A percentile compares a stretch with the other conserved stretches of the same genome.
Conservation (phyloP, 805 yeast genomes). For the Suhomyces xylopsoci region DNA sequence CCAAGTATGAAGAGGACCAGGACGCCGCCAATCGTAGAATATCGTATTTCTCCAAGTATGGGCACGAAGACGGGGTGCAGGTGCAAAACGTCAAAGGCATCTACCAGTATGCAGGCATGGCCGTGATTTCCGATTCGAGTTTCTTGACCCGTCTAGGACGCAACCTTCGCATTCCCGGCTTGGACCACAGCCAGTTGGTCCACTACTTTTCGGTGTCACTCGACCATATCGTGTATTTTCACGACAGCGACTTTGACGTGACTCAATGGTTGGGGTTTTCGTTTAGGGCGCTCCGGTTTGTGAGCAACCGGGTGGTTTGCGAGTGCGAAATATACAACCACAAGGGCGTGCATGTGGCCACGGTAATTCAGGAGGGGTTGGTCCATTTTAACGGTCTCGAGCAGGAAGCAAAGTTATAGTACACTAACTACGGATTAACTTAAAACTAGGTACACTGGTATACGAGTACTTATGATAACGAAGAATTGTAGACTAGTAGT, state of each 20-base stretch:
- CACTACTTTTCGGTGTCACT: slow-evolving; percentile 54
- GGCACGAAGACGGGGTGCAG: slow-evolving; percentile 14
- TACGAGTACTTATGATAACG: too few species aligned
- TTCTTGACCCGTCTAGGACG: slow-evolving; percentile 52
- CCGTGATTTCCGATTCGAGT: slow-evolving; percentile 58
- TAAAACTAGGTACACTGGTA: too few species aligned
- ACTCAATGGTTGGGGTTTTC: slow-evolving; percentile 53
- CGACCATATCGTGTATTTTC: slow-evolving; percentile 68
- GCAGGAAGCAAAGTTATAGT: neutral
- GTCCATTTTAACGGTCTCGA: slow-evolving; percentile 29
- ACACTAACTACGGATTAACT: too few species aligned
- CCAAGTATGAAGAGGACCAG: slow-evolving; percentile 21
- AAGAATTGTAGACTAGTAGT: too few species aligned
- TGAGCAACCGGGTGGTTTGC: slow-evolving; percentile 52
- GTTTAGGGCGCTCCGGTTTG: slow-evolving; percentile 47
- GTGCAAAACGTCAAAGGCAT: slow-evolving; percentile 11
- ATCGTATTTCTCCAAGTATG: slow-evolving; percentile 26
- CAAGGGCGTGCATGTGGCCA: slow-evolving; percentile 53
- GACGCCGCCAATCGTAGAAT: slow-evolving; percentile 24
- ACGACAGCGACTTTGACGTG: slow-evolving; percentile 47
- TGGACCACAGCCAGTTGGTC: slow-evolving; percentile 16
- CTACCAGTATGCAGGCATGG: slow-evolving; percentile 52
- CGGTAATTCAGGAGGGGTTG: slow-evolving; percentile 66
- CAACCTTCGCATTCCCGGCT: slow-evolving; percentile 38
- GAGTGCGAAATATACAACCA: slow-evolving; percentile 54